Evolutionary conservation across 2,329 filamentous ascomycete genomes (phyloP).

Genomic region (Colletotrichum truncatum): DNA sequence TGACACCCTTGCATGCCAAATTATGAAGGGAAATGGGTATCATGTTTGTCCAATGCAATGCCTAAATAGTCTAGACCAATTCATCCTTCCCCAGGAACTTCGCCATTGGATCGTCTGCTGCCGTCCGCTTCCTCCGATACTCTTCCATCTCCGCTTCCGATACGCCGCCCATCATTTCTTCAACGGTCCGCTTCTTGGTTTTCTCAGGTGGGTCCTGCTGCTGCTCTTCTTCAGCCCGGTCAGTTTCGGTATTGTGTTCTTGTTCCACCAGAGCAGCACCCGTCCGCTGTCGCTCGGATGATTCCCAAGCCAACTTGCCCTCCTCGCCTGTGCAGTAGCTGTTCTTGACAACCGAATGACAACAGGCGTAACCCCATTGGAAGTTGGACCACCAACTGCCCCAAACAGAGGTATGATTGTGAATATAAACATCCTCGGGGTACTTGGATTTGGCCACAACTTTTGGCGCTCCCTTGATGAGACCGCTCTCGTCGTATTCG

Average conservation of each 20-base stretch:
- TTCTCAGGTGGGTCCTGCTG: constrained; percentile 39
- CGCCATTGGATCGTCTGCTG: constrained; percentile 88
- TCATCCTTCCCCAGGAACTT: constrained; percentile 80
- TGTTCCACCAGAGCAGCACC: constrained; percentile 52
- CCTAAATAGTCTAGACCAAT: constrained; percentile 53
- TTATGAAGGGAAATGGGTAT: constrained; percentile 30
- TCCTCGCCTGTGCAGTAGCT: constrained; percentile 96
- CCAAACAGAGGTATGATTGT: constrained; percentile 94
- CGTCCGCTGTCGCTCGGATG: constrained; percentile 70
- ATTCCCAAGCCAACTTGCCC: constrained; percentile 82
- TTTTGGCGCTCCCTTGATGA: constrained; percentile 87
- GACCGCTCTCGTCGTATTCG: constrained; percentile 91
- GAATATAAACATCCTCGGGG: constrained; percentile 83
- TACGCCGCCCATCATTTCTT: constrained; percentile 81
- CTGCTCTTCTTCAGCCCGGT: constrained; percentile 41
- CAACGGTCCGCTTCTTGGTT: constrained; percentile 76
- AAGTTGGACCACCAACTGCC: constrained; percentile 98
- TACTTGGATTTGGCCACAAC: constrained; percentile 89
- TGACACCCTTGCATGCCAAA: constrained; percentile 10
- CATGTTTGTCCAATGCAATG: constrained; percentile 22
- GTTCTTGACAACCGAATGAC: constrained; percentile 93
- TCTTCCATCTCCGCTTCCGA: constrained; percentile 88
- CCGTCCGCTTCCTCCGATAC: constrained; percentile 79
- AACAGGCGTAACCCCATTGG: constrained; percentile 95
- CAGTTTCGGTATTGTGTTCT: constrained; percentile 33